Base-by-base conservation (phyloP, 805 yeast genomes). In the Komagataella ulmi region DNA sequence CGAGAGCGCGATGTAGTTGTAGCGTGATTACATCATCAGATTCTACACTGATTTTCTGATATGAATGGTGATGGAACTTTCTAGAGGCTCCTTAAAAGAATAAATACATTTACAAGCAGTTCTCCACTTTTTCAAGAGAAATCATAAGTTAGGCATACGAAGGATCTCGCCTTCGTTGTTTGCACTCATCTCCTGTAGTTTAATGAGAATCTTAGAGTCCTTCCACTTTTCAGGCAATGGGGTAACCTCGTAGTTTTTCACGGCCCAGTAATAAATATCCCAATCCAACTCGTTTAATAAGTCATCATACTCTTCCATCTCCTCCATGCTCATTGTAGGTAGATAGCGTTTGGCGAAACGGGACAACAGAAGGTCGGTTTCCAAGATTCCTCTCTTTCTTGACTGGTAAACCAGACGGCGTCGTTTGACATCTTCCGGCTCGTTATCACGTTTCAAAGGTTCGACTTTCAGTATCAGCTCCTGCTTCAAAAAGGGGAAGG, bases 221-320 rank as follows among this genome's bases (percentile, higher is more conserved):
- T 81, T 74, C 96, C 96, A 93, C 62, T 78, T 77, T 45, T 85
- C 88, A 14, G 98, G 97, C 56, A 91, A 73, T 12, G 96, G 95
- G 48, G 90, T 86, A 17, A 86, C 80, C 43, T 79, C 81, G 60
- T 70, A 86, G 65, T 90, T 88, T 57, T 78, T 79, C 2, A 97
- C 88, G 23, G 95, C 96, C 99, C 99, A 91, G 70, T 93, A 93
- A 67, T 88, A 93, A 54, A 93, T 90, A 66, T 93, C 99, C 99
- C 99, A 93, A 67, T 93, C 99, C n/a, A 91, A 79, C 67, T 91
- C 95, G 65, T 93, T 95, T 62, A 93, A 74, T 53, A 93, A 68
- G 53, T 74, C 64, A 62, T 91, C 97, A 65, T 88, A 93, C 65
- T 93, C 98, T 48, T 80, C 84, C 51, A 93, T 71, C 67, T 88